Percentiles rank a stretch among this genome's conserved stretches.
Evolutionary conservation across 345 rosid genomes (phyloP).

Genomic region (Gynandropsis gynandra): DNA sequence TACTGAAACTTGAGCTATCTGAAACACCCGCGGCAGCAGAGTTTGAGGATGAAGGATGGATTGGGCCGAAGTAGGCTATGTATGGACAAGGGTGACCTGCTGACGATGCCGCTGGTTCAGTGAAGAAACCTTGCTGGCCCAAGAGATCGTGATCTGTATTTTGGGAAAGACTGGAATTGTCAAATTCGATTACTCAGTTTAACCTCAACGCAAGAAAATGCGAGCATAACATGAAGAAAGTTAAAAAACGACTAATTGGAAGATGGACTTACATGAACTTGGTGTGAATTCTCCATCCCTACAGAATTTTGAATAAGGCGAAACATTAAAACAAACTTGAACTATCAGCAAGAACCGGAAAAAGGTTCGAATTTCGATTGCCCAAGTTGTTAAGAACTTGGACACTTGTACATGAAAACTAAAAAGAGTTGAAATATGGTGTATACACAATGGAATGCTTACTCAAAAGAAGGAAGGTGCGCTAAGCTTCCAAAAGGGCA

Average conservation of each 20-base stretch:
- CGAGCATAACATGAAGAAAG: slow-evolving; percentile 11
- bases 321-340: neutral
- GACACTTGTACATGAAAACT: neutral
- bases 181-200: slow-evolving; percentile 10
- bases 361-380: neutral
- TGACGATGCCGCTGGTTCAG: slow-evolving; percentile 69
- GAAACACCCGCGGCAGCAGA: too few relatives aligned
- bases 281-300: slow-evolving; percentile 84
- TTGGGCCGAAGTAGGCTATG: slow-evolving; percentile 76
- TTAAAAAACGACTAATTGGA: slow-evolving; percentile 10
- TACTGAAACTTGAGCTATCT: slow-evolving; percentile 57
- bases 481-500: slow-evolving; percentile 85
- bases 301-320: slow-evolving; percentile 22
- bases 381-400: neutral
- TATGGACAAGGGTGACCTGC: slow-evolving; percentile 86
- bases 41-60: slow-evolving; percentile 66
- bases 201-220: slow-evolving; percentile 12
- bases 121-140: slow-evolving; percentile 47
- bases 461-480: slow-evolving; percentile 68
- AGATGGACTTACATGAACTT: slow-evolving; percentile 58
- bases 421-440: neutral
- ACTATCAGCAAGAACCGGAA: slow-evolving; percentile 13
- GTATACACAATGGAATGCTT: slow-evolving; percentile 31
- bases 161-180: too few relatives aligned
- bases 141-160: slow-evolving; percentile 80